Evolutionary conservation across 139 green algal species (phyloP).

Genomic region (Edaphochlamys debaryana): DNA sequence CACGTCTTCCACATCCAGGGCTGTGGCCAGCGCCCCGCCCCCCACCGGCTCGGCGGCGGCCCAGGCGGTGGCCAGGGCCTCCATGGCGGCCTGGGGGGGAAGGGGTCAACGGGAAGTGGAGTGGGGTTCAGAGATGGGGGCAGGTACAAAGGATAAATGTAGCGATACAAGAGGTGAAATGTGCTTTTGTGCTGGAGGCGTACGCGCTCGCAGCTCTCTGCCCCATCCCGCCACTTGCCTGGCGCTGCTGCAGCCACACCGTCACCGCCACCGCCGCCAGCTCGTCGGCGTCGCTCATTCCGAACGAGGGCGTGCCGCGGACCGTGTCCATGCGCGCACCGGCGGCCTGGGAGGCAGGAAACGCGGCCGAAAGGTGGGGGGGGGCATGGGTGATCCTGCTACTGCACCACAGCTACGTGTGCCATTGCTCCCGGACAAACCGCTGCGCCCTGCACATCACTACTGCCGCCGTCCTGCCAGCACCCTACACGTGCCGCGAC

Average conservation of each 20-base stretch:
- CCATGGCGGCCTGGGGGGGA: conserved; percentile 8
- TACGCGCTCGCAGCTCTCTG: too few relatives aligned
- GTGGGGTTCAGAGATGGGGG: too few relatives aligned
- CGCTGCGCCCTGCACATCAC: too few relatives aligned
- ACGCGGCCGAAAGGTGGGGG: background rate
- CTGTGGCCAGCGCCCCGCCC: conserved; percentile 16
- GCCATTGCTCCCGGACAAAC: too few relatives aligned
- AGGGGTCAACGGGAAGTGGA: too few relatives aligned
- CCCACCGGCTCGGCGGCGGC: background rate
- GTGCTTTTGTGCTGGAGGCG: too few relatives aligned
- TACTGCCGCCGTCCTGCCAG: too few relatives aligned
- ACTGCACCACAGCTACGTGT: too few relatives aligned
- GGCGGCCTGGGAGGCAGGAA: background rate
- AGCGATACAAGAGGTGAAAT: too few relatives aligned
- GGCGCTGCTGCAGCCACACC: conserved; percentile 17
- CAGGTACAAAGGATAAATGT: too few relatives aligned
- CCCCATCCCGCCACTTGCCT: background rate
- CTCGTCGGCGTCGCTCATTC: conserved; percentile 4
- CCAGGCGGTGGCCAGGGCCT: conserved; percentile 6
- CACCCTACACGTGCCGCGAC: too few relatives aligned
- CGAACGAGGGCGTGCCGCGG: conserved; percentile 21
- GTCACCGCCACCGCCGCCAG: conserved; percentile 15
- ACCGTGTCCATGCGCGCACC: conserved; percentile 1
- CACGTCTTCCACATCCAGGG: conserved; percentile 23
- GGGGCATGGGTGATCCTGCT: too few relatives aligned